A percentile compares a stretch with the other conserved stretches of the same genome.
phyloP scores from a whole-genome alignment of 176 grass and related monocot species.

The Musa troglodytarum region DNA sequence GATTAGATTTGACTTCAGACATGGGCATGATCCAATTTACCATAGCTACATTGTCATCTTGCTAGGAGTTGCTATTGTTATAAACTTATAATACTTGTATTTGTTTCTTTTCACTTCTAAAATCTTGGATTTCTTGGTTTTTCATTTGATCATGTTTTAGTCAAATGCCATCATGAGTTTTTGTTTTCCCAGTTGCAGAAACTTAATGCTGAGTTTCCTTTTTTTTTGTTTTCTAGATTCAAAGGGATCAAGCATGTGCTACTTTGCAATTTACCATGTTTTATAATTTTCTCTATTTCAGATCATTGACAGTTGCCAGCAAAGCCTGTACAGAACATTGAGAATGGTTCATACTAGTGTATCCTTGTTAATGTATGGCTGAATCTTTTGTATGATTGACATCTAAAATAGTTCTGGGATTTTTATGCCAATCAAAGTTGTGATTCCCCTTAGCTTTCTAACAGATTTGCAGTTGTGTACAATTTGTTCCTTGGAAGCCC shows the following conservation, averaged over 20 bases:
- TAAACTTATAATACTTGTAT: too few species aligned
- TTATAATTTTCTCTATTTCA: slow-evolving; percentile 24
- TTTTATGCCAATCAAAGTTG: background rate
- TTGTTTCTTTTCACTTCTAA: background rate
- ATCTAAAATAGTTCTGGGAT: background rate
- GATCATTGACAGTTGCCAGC: slow-evolving; percentile 64
- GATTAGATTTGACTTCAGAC: too few species aligned
- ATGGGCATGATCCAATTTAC: too few species aligned
- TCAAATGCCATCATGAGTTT: background rate
- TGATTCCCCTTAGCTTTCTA: slow-evolving; percentile 12
- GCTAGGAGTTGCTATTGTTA: too few species aligned
- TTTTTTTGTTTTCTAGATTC: background rate
- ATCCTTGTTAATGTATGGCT: slow-evolving; percentile 28
- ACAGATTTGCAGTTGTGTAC: slow-evolving; percentile 84
- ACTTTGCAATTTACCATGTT: background rate
- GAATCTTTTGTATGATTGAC: background rate
- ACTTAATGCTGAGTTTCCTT: background rate
- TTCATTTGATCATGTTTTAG: background rate
- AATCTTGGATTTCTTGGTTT: background rate
- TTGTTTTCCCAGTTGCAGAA: background rate
- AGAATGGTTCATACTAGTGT: slow-evolving; percentile 87
- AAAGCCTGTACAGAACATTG: slow-evolving; percentile 78
- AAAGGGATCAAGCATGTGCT: background rate
- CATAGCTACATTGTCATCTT: too few species aligned
- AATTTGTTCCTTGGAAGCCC: slow-evolving; percentile 89